phyloP scores from a whole-genome alignment of 2,329 filamentous ascomycete species.

The Lachnellula occidentalis region DNA sequence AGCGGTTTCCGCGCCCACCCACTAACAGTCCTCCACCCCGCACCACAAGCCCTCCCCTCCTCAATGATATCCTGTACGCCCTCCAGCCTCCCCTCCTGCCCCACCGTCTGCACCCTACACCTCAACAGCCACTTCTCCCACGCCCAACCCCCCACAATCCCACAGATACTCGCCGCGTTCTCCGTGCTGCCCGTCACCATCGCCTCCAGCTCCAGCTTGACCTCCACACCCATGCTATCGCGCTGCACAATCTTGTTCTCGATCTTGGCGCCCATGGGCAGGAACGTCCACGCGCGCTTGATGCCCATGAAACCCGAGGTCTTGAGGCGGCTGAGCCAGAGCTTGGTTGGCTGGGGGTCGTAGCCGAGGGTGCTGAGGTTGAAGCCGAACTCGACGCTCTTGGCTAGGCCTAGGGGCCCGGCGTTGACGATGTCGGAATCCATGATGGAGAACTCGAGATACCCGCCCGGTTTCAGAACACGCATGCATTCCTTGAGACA shows the following conservation, averaged over 20 bases:
- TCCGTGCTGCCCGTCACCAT: slow-evolving; percentile 63
- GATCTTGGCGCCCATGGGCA: slow-evolving; percentile 67
- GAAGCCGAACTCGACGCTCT: slow-evolving; percentile 88
- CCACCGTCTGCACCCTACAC: slow-evolving; percentile 79
- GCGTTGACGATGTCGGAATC: slow-evolving; percentile 88
- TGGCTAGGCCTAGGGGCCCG: slow-evolving; percentile 71
- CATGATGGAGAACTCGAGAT: slow-evolving; percentile 83
- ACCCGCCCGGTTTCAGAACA: slow-evolving; percentile 82
- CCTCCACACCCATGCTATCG: slow-evolving; percentile 36
- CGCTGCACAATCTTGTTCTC: slow-evolving; percentile 37
- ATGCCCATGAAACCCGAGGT: slow-evolving; percentile 73
- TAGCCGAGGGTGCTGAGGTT: slow-evolving; percentile 85
- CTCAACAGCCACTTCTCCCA: slow-evolving; percentile 97
- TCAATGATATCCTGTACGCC: slow-evolving; percentile 57
- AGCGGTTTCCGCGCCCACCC: slow-evolving; percentile 60
- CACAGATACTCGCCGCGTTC: slow-evolving; percentile 68
- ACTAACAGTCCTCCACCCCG: slow-evolving; percentile 56
- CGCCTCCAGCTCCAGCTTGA: slow-evolving; percentile 53
- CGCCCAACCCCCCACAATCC: slow-evolving; percentile 78
- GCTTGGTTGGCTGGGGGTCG: slow-evolving; percentile 76
- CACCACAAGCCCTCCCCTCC: slow-evolving; percentile 54
- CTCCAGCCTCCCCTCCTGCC: slow-evolving; percentile 57
- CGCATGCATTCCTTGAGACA: slow-evolving; percentile 83
- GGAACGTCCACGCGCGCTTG: slow-evolving; percentile 80
- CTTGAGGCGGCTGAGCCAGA: slow-evolving; percentile 69